phyloP scores from a whole-genome alignment of 2,329 filamentous ascomycete species.

The Pseudodiploospora longispora region DNA sequence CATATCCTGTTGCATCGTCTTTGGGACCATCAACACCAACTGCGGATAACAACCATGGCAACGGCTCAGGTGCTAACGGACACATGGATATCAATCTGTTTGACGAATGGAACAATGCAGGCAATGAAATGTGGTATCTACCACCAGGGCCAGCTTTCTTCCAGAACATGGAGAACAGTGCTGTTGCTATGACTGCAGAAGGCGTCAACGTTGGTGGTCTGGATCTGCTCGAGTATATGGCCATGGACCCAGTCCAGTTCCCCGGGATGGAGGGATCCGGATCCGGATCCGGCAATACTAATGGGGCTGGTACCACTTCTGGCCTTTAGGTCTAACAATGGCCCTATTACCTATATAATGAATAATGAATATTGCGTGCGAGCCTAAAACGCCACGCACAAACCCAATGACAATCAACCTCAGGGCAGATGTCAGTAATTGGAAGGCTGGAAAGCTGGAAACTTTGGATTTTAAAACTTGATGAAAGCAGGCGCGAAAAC shows the following conservation, averaged over 20 bases:
- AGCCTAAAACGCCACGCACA: too few relatives aligned
- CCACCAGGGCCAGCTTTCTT: slow-evolving; percentile 56
- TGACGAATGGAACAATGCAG: slow-evolving; percentile 47
- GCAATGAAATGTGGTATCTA: slow-evolving; percentile 60
- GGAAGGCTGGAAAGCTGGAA: too few relatives aligned
- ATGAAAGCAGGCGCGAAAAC: too few relatives aligned
- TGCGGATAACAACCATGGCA: slow-evolving; percentile 25
- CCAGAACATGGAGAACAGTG: slow-evolving; percentile 53
- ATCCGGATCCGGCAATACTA: slow-evolving; percentile 7
- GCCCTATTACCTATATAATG: too few relatives aligned
- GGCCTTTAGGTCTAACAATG: too few relatives aligned
- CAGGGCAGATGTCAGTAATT: too few relatives aligned
- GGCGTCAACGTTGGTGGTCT: slow-evolving; percentile 59
- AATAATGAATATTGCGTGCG: too few relatives aligned
- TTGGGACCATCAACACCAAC: slow-evolving; percentile 44
- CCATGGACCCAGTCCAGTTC: slow-evolving; percentile 44
- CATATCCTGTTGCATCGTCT: slow-evolving; percentile 41
- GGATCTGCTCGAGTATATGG: slow-evolving; percentile 61
- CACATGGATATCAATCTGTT: slow-evolving; percentile 36
- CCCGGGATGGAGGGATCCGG: slow-evolving; percentile 24
- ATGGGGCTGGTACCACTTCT: slow-evolving; percentile 3
- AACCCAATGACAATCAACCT: too few relatives aligned
- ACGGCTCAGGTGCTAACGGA: slow-evolving; percentile 9
- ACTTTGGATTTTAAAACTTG: too few relatives aligned
- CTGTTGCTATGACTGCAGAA: slow-evolving; percentile 58